These are phyloP conservation scores for Lagenaria siceraria DNA, from an alignment of 306 rosid genomes.

Conservation along the genomic window DNA sequence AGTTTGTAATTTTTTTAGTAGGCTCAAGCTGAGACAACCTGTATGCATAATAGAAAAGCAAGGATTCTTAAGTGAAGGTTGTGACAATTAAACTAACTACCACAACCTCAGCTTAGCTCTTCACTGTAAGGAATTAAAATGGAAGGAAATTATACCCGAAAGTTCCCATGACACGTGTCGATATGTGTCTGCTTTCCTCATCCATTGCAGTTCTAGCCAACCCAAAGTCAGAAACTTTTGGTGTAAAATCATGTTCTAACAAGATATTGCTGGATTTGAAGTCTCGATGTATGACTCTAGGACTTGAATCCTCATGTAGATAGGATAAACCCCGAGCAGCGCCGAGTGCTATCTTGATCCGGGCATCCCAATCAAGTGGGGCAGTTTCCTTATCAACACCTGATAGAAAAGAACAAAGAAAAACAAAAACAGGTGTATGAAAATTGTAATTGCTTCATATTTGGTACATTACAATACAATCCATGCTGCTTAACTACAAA, in stretches of 20 bases:
- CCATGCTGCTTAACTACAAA: neutral
- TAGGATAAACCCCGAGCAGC: conserved; percentile 94
- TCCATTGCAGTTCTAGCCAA: conserved; percentile 87
- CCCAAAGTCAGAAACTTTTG: conserved; percentile 96
- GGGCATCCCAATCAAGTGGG: conserved; percentile 69
- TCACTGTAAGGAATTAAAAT: neutral
- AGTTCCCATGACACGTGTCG: conserved; percentile 98
- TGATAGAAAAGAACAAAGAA: conserved; percentile 18
- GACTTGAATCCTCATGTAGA: conserved; percentile 95
- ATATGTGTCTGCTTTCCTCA: conserved; percentile 69
- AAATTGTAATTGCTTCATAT: neutral
- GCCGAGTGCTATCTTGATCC: conserved; percentile 91
- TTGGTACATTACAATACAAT: neutral
- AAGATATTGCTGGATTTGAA: conserved; percentile 92
- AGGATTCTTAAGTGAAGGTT: neutral
- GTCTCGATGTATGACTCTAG: conserved; percentile 91
- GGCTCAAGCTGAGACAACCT: neutral
- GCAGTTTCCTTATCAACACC: conserved; percentile 59
- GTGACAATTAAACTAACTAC: neutral
- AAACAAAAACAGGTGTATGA: neutral
- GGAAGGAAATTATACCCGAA: conserved; percentile 53
- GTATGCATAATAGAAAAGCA: neutral
- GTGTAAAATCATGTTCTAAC: conserved; percentile 83
- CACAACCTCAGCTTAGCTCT: neutral
- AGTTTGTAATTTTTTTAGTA: neutral